These are phyloP conservation scores for Abrus pulchellus DNA, from an alignment of 306 rosid species.

Conservation along the genomic window DNA sequence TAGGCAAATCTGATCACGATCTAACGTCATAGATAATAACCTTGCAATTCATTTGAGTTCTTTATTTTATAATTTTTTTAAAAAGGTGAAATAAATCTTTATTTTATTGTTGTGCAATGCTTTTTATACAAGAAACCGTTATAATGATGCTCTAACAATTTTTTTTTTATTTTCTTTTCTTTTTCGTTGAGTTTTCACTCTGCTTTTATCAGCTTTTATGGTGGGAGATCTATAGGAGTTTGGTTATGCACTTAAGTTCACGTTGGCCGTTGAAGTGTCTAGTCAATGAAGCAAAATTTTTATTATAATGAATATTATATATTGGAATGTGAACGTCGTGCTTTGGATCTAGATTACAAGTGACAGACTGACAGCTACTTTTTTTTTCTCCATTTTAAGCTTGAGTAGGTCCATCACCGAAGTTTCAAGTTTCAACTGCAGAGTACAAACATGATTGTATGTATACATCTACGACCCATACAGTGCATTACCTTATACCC, in stretches of 20 bases:
- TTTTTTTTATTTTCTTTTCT: background rate
- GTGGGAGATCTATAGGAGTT: slow-evolving; percentile 34
- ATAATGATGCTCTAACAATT: background rate
- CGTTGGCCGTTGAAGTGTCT: slow-evolving; percentile 49
- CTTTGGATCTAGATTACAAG: slow-evolving; percentile 48
- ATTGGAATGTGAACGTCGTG: slow-evolving; percentile 51
- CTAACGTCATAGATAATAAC: background rate
- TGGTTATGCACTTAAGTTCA: slow-evolving; percentile 35
- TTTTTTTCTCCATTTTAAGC: slow-evolving; percentile 28
- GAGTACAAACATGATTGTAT: slow-evolving; percentile 13
- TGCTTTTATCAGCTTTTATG: background rate
- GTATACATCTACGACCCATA: background rate
- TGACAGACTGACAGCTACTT: slow-evolving; percentile 49
- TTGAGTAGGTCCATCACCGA: slow-evolving; percentile 46
- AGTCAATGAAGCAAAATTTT: slow-evolving; percentile 30
- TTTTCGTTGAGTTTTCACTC: background rate
- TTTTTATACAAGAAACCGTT: too few relatives aligned
- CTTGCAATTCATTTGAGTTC: too few relatives aligned
- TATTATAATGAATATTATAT: slow-evolving; percentile 31
- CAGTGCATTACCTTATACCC: background rate
- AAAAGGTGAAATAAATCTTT: too few relatives aligned
- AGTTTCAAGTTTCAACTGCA: slow-evolving; percentile 18
- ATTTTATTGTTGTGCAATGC: too few relatives aligned
- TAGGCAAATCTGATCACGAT: slow-evolving; percentile 26
- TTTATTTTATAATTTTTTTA: too few relatives aligned